Base-by-base conservation (phyloP, 2,329 filamentous ascomycete genomes). In the Monosporascus cannonballus region DNA sequence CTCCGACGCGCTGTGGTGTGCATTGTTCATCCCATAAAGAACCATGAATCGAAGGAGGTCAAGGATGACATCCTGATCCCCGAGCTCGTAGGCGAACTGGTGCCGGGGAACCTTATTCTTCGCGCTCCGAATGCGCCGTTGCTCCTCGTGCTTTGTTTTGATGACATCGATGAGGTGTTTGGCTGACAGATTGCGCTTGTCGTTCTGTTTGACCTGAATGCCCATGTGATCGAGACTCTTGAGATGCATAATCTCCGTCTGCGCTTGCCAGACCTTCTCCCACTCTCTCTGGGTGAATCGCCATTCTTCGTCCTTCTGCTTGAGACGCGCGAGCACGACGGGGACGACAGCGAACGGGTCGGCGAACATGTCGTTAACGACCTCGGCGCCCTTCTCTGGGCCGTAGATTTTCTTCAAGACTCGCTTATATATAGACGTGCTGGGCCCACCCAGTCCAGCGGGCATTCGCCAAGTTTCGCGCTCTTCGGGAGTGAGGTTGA, bases 331-430 rank as follows among this genome's bases (percentile, higher is more conserved):
- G 55, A 99, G 76, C 27, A 99, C 81, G 38, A 97, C 85, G 0
- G 94, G 94, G 2, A 99, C 84, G 3, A 97, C 92, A 39, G 86
- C 85, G 64, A 89, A 92, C 0, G 94, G 94, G 51, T 89, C 81
- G 42, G 79, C 78, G 67, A 96, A 95, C 73, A 99, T 85, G 64
- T 96, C 87, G 49, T 87, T 85, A 51, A 96, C 89, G 47, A 97
- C 91, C 50, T 90, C 85, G 42, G 85, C 84, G 15, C 94, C 94
- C 58, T 85, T 85, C 47, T 96, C 90, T 8, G 82, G 77, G 18
- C 92, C 92, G 61, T 99, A 99, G 14, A 99, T 87, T 74, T 99
- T 99, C 80, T 96, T 96, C 64, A 96, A 87, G 20, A 97, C 90
- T 3, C 94, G 88, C 74, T 95, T 94, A 72, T 96, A 96, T 64